Evolutionary conservation across 2,329 filamentous ascomycete genomes (phyloP).

Genomic region (Claviceps humidiphila): DNA sequence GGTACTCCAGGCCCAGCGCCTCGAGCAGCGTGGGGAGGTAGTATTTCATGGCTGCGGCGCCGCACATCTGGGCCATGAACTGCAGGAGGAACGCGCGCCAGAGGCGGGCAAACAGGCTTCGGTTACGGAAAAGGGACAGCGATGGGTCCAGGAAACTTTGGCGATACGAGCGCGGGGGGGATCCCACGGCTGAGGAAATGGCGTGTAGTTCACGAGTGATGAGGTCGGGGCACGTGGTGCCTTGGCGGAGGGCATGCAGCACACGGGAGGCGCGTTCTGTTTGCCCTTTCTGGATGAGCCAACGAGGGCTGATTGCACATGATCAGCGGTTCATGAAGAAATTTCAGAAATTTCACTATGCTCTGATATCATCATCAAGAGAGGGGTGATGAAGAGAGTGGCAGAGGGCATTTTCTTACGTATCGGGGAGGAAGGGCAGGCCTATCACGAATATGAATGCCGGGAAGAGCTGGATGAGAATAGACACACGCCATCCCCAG

Average conservation of each 20-base stretch:
- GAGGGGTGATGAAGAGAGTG: not conserved
- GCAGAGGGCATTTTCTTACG: slow-evolving; percentile 26
- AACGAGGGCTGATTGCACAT: slow-evolving; percentile 29
- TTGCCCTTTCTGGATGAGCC: slow-evolving; percentile 39
- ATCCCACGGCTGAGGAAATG: slow-evolving; percentile 31
- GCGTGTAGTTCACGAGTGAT: slow-evolving; percentile 29
- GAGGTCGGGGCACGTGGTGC: slow-evolving; percentile 21
- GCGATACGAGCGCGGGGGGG: slow-evolving; percentile 17
- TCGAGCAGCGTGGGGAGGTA: slow-evolving; percentile 41
- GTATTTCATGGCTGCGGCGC: slow-evolving; percentile 47
- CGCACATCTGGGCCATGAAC: slow-evolving; percentile 48
- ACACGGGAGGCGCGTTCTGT: slow-evolving; percentile 28
- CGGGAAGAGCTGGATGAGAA: slow-evolving; percentile 38
- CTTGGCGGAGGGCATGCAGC: slow-evolving; percentile 36
- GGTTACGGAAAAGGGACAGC: slow-evolving; percentile 34
- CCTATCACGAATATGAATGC: slow-evolving; percentile 35
- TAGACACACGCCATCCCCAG: slow-evolving; percentile 39
- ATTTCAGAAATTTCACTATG: not conserved
- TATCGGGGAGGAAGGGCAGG: slow-evolving; percentile 40
- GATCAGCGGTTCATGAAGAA: too few species aligned
- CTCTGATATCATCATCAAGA: not conserved
- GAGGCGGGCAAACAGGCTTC: slow-evolving; percentile 34
- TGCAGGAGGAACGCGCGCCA: slow-evolving; percentile 44
- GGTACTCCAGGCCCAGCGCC: slow-evolving; percentile 33
- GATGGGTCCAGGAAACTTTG: slow-evolving; percentile 8